phyloP scores from a whole-genome alignment of 495 filamentous ascomycete genomes.

The Penicillium macrosclerotiorum region DNA sequence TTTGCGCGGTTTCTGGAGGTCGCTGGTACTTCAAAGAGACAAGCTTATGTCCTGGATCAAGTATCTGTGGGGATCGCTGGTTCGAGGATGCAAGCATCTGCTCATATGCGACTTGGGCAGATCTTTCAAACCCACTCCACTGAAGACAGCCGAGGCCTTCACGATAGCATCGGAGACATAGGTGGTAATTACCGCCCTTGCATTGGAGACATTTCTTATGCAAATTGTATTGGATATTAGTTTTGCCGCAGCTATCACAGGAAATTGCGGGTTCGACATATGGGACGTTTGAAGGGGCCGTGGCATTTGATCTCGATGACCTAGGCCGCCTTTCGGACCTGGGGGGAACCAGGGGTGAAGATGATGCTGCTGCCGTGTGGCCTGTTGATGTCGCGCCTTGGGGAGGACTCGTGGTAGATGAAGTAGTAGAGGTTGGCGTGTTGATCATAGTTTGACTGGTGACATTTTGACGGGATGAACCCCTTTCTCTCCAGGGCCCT shows the following conservation, averaged over 20 bases:
- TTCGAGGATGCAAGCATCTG: slow-evolving; percentile 38
- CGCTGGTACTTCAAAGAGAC: slow-evolving; percentile 62
- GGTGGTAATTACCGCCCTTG: slow-evolving; percentile 64
- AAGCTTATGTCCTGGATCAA: slow-evolving; percentile 63
- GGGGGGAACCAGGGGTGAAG: slow-evolving; percentile 21
- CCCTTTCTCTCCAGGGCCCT: slow-evolving; percentile 30
- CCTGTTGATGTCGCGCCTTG: slow-evolving; percentile 13
- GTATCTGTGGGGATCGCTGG: slow-evolving; percentile 36
- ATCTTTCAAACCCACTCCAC: slow-evolving; percentile 74
- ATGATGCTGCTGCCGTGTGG: slow-evolving; percentile 2
- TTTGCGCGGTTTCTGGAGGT: slow-evolving; percentile 40
- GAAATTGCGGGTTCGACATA: slow-evolving; percentile 69
- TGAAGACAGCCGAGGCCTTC: slow-evolving; percentile 68
- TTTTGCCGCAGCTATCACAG: slow-evolving; percentile 64
- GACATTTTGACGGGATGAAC: slow-evolving; percentile 16
- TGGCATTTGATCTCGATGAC: slow-evolving; percentile 31
- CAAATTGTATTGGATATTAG: slow-evolving; percentile 73
- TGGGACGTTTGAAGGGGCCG: slow-evolving; percentile 36
- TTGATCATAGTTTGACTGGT: slow-evolving; percentile 20
- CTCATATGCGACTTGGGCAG: slow-evolving; percentile 59
- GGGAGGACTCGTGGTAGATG: neutral
- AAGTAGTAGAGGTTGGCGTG: slow-evolving; percentile 18
- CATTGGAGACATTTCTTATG: slow-evolving; percentile 77
- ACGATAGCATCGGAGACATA: slow-evolving; percentile 79
- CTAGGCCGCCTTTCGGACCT: slow-evolving; percentile 31